Conservation (phyloP, 1,284 basidiomycete genomes). For the Malassezia psittaci region DNA sequence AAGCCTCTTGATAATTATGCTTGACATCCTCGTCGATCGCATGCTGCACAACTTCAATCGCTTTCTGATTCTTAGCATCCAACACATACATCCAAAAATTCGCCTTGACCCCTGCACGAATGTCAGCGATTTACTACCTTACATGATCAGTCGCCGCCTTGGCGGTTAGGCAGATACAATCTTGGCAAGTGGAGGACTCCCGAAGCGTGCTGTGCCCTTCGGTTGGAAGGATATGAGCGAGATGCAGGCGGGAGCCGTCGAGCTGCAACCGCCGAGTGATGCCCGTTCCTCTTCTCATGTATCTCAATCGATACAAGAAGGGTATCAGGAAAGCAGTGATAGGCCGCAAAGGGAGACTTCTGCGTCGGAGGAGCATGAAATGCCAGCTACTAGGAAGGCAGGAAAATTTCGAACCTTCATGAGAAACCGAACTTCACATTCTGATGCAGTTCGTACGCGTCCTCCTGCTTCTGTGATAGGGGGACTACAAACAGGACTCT, state of each 20-base stretch:
- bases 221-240: not conserved
- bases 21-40: slow-evolving; percentile 92
- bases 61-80: slow-evolving; percentile 56
- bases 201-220: too few relatives aligned
- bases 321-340: too few relatives aligned
- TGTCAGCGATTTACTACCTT: not conserved
- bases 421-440: not conserved
- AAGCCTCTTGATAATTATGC: slow-evolving; percentile 86
- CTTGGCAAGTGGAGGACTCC: slow-evolving; percentile 3
- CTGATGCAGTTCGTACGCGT: not conserved
- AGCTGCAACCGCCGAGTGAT: too few relatives aligned
- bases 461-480: not conserved
- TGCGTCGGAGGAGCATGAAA: not conserved
- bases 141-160: slow-evolving; percentile 1
- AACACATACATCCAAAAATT: slow-evolving; percentile 14
- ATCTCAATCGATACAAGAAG: too few relatives aligned
- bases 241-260: not conserved
- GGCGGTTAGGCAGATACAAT: not conserved
- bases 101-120: slow-evolving; percentile 10
- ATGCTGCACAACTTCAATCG: slow-evolving; percentile 84
- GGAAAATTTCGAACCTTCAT: not conserved
- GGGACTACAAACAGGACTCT: slow-evolving; percentile 3
- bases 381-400: not conserved
- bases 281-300: too few relatives aligned
- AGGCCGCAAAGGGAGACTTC: too few relatives aligned